A percentile compares a stretch with the other conserved stretches of the same genome.
Conservation (phyloP, 2,329 filamentous ascomycete species). For the Alternaria sp. region DNA sequence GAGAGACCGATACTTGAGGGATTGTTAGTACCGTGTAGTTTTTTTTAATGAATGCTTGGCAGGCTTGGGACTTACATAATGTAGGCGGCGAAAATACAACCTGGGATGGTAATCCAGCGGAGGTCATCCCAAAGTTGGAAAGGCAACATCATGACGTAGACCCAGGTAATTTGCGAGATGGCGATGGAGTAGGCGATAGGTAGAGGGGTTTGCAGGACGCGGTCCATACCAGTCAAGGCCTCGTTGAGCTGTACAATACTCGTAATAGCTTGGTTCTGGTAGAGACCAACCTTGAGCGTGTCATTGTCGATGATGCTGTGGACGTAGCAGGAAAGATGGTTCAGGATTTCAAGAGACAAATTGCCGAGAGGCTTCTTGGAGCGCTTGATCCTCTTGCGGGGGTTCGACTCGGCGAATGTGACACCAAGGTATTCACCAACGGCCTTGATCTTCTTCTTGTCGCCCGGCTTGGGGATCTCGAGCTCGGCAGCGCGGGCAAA, state of each 20-base stretch:
- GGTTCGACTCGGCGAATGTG: conserved; percentile 79
- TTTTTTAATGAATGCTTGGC: too few species aligned
- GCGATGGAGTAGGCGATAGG: conserved; percentile 84
- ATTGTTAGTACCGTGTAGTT: not conserved
- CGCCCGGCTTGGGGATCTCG: conserved; percentile 44
- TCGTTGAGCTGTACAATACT: conserved; percentile 73
- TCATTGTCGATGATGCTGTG: conserved; percentile 67
- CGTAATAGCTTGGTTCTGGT: conserved; percentile 67
- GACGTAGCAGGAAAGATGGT: conserved; percentile 72
- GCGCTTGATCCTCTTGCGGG: conserved; percentile 77
- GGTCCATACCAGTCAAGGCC: conserved; percentile 74
- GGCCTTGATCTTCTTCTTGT: conserved; percentile 62
- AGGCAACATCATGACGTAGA: conserved; percentile 80
- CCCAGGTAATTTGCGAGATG: conserved; percentile 85
- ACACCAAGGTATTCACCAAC: conserved; percentile 78
- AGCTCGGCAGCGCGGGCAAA: conserved; percentile 70
- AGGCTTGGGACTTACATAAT: conserved; percentile 64
- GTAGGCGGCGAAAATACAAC: conserved; percentile 75
- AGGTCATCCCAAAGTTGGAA: conserved; percentile 77
- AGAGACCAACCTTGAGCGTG: conserved; percentile 65
- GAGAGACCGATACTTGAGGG: conserved; percentile 69
- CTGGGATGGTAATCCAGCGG: conserved; percentile 79
- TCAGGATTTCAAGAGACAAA: conserved; percentile 82
- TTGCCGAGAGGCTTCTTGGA: conserved; percentile 78
- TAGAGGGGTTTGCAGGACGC: conserved; percentile 81